Percentiles rank a stretch among this genome's conserved stretches.
phyloP scores from a whole-genome alignment of 495 filamentous ascomycete species.

The Hypoxylon rickii region DNA sequence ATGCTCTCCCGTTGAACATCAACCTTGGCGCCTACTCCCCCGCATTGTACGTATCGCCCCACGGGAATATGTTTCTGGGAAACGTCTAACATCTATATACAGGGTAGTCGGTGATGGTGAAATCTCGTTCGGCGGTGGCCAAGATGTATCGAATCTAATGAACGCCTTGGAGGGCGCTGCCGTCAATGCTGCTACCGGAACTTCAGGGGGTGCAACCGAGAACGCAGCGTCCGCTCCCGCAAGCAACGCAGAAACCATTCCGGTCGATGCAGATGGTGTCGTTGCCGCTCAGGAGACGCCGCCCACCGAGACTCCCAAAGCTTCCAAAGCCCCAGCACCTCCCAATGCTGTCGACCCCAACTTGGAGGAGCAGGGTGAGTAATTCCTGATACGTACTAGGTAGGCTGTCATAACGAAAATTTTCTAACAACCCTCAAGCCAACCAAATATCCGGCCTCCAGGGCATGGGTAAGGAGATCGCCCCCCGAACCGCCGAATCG shows the following conservation, averaged over 20 bases:
- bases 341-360: slow-evolving; percentile 39
- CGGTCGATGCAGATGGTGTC: slow-evolving; percentile 4
- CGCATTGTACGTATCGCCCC: slow-evolving; percentile 45
- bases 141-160: slow-evolving; percentile 55
- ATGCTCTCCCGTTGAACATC: slow-evolving; percentile 62
- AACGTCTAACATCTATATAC: slow-evolving; percentile 30
- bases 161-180: slow-evolving; percentile 56
- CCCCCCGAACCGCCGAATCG: slow-evolving; percentile 41
- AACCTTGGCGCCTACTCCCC: slow-evolving; percentile 65
- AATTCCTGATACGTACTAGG: background rate
- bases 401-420: background rate
- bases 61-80: background rate
- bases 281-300: slow-evolving; percentile 19
- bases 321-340: slow-evolving; percentile 7
- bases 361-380: slow-evolving; percentile 43
- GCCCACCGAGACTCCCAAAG: slow-evolving; percentile 13
- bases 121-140: slow-evolving; percentile 60
- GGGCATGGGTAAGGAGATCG: slow-evolving; percentile 56
- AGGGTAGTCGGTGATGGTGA: slow-evolving; percentile 64
- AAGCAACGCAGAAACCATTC: background rate
- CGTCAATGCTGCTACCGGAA: slow-evolving; percentile 46
- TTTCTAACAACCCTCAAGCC: slow-evolving; percentile 32
- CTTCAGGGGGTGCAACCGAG: slow-evolving; percentile 16
- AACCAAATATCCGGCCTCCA: slow-evolving; percentile 50
- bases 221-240: slow-evolving; percentile 23